Percentiles rank a stretch among this genome's conserved stretches.
These are phyloP conservation scores for Aphanomyces invadans DNA, from an alignment of 352 stramenopile genomes.

Conservation along the genomic window DNA sequence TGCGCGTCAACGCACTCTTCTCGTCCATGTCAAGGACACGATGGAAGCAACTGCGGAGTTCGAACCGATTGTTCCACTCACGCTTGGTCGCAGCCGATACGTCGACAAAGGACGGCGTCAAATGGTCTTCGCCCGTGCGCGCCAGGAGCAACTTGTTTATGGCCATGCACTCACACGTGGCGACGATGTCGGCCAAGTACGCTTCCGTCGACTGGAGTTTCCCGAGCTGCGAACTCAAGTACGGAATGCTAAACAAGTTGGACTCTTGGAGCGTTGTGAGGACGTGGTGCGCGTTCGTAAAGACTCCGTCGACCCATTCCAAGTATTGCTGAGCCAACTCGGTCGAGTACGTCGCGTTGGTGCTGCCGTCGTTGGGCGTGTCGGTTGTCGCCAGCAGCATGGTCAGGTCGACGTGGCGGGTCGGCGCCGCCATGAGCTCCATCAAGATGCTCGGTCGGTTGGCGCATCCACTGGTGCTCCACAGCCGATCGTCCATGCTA, in stretches of 20 bases:
- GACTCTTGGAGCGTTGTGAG: constrained; percentile 6
- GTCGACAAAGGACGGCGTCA: constrained; percentile 2
- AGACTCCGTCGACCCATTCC: constrained; percentile 9
- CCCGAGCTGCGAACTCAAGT: background rate
- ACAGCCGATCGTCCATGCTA: constrained; percentile 7
- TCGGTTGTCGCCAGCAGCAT: background rate
- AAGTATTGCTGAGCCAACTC: constrained; percentile 10
- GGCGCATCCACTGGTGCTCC: constrained; percentile 2
- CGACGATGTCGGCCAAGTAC: background rate
- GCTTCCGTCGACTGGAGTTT: constrained; percentile 5
- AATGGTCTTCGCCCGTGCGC: background rate
- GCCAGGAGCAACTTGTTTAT: constrained; percentile 15
- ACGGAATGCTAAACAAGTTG: constrained; percentile 20
- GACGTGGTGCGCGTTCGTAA: background rate
- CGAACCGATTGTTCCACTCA: constrained; percentile 20
- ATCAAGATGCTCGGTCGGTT: background rate
- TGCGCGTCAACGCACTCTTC: background rate
- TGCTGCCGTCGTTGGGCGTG: background rate
- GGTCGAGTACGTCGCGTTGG: background rate
- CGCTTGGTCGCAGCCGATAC: constrained; percentile 7
- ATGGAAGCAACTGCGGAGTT: constrained; percentile 22
- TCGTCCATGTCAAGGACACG: constrained; percentile 3
- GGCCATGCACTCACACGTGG: constrained; percentile 21
- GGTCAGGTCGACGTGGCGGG: background rate
- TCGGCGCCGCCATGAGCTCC: background rate